Conservation (phyloP, 2,329 filamentous ascomycete species). For the Talaromyces sp. region DNA sequence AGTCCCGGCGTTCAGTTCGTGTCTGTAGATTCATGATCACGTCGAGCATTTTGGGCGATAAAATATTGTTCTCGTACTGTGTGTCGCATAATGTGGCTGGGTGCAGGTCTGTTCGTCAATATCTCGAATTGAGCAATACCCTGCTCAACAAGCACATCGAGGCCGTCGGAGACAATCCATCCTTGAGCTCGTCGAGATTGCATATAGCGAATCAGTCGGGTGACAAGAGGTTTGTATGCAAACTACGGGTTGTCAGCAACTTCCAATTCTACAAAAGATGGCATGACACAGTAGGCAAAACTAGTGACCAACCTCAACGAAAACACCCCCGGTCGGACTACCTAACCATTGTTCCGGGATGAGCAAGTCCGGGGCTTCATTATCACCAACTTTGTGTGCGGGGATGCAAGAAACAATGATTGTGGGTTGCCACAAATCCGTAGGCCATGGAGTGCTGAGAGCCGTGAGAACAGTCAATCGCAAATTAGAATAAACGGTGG, state of each 20-base stretch:
- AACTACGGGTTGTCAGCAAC: conserved; percentile 28
- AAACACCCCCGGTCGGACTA: conserved; percentile 41
- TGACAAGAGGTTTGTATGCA: conserved; percentile 43
- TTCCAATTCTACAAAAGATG: not conserved
- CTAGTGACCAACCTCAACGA: conserved; percentile 38
- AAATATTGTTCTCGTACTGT: conserved; percentile 16
- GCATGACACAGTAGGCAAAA: not conserved
- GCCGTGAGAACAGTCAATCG: conserved; percentile 31
- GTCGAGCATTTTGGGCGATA: not conserved
- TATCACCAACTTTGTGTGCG: conserved; percentile 37
- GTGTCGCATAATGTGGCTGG: conserved; percentile 35
- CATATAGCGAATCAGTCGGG: conserved; percentile 37
- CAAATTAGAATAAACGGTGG: conserved; percentile 21
- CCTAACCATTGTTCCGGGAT: conserved; percentile 40
- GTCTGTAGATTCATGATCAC: not conserved
- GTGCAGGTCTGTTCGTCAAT: conserved; percentile 41
- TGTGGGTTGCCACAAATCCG: conserved; percentile 37
- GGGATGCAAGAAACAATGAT: conserved; percentile 42
- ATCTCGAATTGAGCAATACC: conserved; percentile 44
- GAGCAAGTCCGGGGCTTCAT: conserved; percentile 37
- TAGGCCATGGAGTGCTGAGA: conserved; percentile 34
- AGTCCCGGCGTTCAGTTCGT: not conserved
- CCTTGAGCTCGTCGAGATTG: conserved; percentile 37
- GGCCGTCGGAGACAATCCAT: conserved; percentile 42
- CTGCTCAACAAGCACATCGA: conserved; percentile 42